Evolutionary conservation across 2,329 filamentous ascomycete species (phyloP), one percentile per base, ranked within the genome.

Genomic region (Cordyceps cicadae): DNA sequence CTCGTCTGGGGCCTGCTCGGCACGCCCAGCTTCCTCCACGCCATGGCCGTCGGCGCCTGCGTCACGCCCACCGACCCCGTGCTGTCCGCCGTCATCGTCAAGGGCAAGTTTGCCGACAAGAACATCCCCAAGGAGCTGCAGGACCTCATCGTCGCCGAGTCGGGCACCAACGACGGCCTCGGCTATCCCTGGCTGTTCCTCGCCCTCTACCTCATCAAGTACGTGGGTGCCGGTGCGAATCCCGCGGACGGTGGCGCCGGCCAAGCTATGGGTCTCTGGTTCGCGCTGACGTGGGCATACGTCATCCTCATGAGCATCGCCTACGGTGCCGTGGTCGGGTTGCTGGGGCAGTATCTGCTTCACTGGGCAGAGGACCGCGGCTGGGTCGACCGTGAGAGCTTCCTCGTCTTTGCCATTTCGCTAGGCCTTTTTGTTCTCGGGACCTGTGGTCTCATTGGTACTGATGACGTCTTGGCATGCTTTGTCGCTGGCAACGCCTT

Each of bases 41-140:
- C 92, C 0, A 79, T 96, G 12, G 88, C 87, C 17, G 79, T 96
- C 12, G 92, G 86, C 1, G 89, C 92, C 0, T 96, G 92, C 68
- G 86, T 97, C n/a, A 94, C 92, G 2, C 92, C 92, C 0, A 96
- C 92, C 0, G 92, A 97, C 67, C 92, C 92, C 0, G 86, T 96
- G 1, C 74, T 96, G 43, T 93, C 89, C 17, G 93, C 94, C 64
- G 89, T 89, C 3, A 96, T 96, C 61, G 90, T 96, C 51, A 96
- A 96, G 76, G 92, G 92, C 37, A 92, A 90, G 67, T 97, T 96
- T 70, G 92, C 92, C 1, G 92, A 96, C 68, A 88, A 92, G 67
- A 94, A 96, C 70, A 87, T 96, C 19, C 91, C 92, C 0, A 87
- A 86, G 61, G 83, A 87, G 32, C 76, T 97, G 54, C 91, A 96